Evolutionary conservation across 1,284 basidiomycete genomes (phyloP), one percentile per base, ranked within the genome.

Genomic region (Inonotus hispidus): DNA sequence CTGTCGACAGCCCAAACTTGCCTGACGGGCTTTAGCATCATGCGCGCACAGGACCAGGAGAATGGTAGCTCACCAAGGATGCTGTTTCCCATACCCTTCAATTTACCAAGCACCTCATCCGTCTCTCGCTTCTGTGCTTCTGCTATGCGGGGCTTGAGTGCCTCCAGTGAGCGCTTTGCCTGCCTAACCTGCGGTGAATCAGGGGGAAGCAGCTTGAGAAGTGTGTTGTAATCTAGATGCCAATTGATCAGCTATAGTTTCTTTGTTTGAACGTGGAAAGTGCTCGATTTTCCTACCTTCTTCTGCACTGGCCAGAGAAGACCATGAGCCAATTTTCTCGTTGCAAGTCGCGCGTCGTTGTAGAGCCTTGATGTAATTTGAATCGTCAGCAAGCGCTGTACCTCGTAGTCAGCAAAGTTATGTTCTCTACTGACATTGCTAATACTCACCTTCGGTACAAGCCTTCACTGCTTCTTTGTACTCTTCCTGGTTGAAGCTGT

Each of bases 31-130:
- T 25, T 3, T 43, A 41, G 19, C 41, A 32, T 58, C 16, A 38
- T 10, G 43, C 39, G 46, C n/a, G 27, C 37, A 55, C 16, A 37
- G 21, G 32, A 35, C 16, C 16, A 53, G 32, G 32, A 19, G 25
- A 29, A n/a, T 29, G 6, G 19, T 16, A n/a, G 67, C 78, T 69
- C 73, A 87, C 95, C 94, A n/a, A 99, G 78, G 46, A 99, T 77
- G 58, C 81, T 91, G 70, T 99, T 94, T 0, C 96, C 96, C 4
- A 99, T 72, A 1, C 90, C 92, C 72, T 99, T 98, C 59, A 99
- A 74, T 73, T 99, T 98, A 62, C 79, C 83, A 67, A 98, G 66
- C 92, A 98, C 96, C 72, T 98, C 96, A 8, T 82, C 83, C 61
- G 93, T 96, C 73, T 99, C 96, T 66, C 78, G 80, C 71, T 95